Base-by-base conservation (phyloP, 768 basidiomycete species). In the Scleroderma citrinum region DNA sequence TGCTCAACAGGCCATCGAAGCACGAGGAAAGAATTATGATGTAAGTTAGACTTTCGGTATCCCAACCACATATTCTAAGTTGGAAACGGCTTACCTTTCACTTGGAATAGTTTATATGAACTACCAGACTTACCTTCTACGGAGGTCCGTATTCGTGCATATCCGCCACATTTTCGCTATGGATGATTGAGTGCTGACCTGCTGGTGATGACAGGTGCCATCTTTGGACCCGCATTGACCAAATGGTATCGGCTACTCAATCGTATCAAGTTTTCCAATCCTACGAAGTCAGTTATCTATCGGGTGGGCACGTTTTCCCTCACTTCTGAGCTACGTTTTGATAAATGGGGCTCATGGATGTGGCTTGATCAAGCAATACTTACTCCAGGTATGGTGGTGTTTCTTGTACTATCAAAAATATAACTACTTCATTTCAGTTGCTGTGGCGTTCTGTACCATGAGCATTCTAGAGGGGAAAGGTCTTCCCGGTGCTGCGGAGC, bases 1-100 rank as follows among this genome's bases (percentile, higher is more conserved):
- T 37, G 92, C 92, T 0, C 92, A 96, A 66, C 93, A 95, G 65
- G 77, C 70, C 1, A 77, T 94, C 17, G 93, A 94, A 61, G 73
- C 72, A 58, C 78, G 72, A 55, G 88, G 90, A 6, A 71, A 60
- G 47, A 64, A 82, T 2, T 92, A 95, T 60, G 92, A 96, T 55
- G 87, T 88, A 54, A 56, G 81, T 73, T 29, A 8, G 26, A 29
- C 26, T 29, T 29, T 29, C 26, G 26, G 26, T 29, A 8, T 8
- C 8, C 26, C 26, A 8, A 29, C 26, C 5, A 8, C 26, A 29
- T 29, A 8, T 29, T 29, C 26, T 29, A 8, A 29, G 26, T 8
- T 29, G 26, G 26, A 5, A 4, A 29, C 26, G 26, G 4, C 26
- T 8, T 29, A 8, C 26, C 26, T 29, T 29, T 52, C 50, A 49